Percentiles rank a stretch among this genome's conserved stretches.
Conservation (phyloP, 257 asterid species). For the Misopates orontium region DNA sequence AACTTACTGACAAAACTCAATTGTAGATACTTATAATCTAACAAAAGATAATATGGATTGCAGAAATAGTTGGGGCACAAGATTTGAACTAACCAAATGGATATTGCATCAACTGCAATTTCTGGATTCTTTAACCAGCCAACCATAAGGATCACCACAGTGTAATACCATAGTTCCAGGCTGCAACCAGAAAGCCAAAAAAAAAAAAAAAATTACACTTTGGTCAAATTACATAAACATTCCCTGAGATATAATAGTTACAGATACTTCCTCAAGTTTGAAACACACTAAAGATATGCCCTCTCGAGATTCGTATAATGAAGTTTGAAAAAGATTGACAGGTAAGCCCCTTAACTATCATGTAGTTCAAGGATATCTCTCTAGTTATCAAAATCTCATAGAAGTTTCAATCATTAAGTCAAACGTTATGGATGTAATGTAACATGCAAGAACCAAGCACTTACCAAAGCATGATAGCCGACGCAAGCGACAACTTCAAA, state of each 20-base stretch:
- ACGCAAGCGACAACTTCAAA: slow-evolving; percentile 74
- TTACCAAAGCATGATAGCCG: slow-evolving; percentile 88
- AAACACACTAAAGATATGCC: too few relatives aligned
- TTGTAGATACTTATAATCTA: not conserved
- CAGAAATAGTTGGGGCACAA: not conserved
- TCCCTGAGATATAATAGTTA: too few relatives aligned
- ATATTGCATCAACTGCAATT: slow-evolving; percentile 74
- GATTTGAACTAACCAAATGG: slow-evolving; percentile 61
- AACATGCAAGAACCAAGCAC: slow-evolving; percentile 24
- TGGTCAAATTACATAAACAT: not conserved
- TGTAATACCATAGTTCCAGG: slow-evolving; percentile 82
- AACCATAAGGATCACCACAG: slow-evolving; percentile 73
- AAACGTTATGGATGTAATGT: too few relatives aligned
- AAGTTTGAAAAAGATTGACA: too few relatives aligned
- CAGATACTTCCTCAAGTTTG: too few relatives aligned
- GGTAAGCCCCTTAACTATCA: too few relatives aligned
- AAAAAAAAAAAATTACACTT: not conserved
- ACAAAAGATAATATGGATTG: not conserved
- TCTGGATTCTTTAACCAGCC: slow-evolving; percentile 79
- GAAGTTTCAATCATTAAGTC: too few relatives aligned
- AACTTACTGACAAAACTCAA: not conserved
- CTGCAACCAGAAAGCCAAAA: slow-evolving; percentile 35
- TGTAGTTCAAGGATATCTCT: too few relatives aligned
- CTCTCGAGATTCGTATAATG: too few relatives aligned
- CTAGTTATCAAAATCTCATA: too few relatives aligned